phyloP scores from a whole-genome alignment of 2,329 filamentous ascomycete genomes.

The Fusarium newnesense region DNA sequence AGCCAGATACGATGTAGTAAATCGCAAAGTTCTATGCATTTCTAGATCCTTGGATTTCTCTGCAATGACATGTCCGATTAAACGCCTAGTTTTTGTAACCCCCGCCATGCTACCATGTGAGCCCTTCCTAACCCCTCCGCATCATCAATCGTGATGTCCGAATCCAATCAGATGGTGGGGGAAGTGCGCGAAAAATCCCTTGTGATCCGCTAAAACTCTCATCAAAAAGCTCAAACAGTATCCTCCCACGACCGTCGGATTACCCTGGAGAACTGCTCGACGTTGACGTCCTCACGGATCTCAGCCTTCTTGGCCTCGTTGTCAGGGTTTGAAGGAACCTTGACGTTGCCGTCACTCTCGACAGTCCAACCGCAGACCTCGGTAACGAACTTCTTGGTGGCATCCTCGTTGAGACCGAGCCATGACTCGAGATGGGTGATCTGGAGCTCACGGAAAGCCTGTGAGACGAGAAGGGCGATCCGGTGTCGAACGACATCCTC shows the following conservation, averaged over 20 bases:
- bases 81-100: constrained; percentile 50
- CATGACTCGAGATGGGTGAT: constrained; percentile 76
- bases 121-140: constrained; percentile 36
- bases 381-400: constrained; percentile 79
- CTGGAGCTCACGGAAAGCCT: constrained; percentile 79
- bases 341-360: constrained; percentile 71
- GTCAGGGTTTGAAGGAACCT: constrained; percentile 91
- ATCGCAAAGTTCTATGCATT: constrained; percentile 45
- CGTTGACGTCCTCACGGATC: constrained; percentile 93
- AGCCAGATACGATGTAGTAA: constrained; percentile 35
- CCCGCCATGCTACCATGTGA: constrained; percentile 47
- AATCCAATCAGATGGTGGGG: constrained; percentile 36
- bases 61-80: constrained; percentile 51
- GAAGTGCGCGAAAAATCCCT: constrained; percentile 34
- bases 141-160: constrained; percentile 47
- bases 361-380: constrained; percentile 91
- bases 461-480: constrained; percentile 87
- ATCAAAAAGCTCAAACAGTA: constrained; percentile 45
- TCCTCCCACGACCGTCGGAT: constrained; percentile 89
- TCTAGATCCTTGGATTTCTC: constrained; percentile 49
- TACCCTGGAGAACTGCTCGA: constrained; percentile 85
- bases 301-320: constrained; percentile 97
- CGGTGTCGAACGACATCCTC: constrained; percentile 92
- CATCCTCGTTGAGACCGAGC: constrained; percentile 76
- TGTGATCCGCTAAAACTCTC: constrained; percentile 27